Evolutionary conservation across 768 basidiomycete species (phyloP).

Genomic region (Terana coerulea): DNA sequence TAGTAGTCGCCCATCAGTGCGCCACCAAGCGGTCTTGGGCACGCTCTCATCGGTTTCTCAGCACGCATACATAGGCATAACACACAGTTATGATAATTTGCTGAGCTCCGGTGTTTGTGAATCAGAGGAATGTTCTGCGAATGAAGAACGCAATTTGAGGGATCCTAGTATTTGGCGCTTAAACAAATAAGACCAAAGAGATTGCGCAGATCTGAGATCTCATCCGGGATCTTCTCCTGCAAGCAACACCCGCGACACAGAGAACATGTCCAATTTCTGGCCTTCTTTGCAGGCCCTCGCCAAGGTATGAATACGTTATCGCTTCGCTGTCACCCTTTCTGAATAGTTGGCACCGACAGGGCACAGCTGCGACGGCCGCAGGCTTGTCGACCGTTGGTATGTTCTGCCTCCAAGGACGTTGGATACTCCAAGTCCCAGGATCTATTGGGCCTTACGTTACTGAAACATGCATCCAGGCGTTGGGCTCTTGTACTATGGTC

Average conservation of each 20-base stretch:
- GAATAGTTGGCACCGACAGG: conserved; percentile 22
- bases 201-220: conserved; percentile 2
- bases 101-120: too few relatives aligned
- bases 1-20: too few relatives aligned
- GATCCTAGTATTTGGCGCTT: too few relatives aligned
- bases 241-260: background rate
- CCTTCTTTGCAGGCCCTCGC: conserved; percentile 43
- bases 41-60: too few relatives aligned
- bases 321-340: background rate
- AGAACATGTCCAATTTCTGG: conserved; percentile 36
- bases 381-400: conserved; percentile 34
- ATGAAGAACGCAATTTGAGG: too few relatives aligned
- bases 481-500: conserved; percentile 81
- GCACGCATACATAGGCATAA: too few relatives aligned
- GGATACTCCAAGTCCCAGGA: conserved; percentile 1
- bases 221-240: too few relatives aligned
- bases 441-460: background rate
- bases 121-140: too few relatives aligned
- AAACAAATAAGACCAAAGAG: background rate
- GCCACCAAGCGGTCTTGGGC: too few relatives aligned
- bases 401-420: conserved; percentile 4
- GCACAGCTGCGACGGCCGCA: conserved; percentile 33
- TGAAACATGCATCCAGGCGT: conserved; percentile 39
- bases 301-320: conserved; percentile 29
- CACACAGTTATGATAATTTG: too few relatives aligned